Evolutionary conservation across 2,329 filamentous ascomycete genomes (phyloP), one percentile per base, ranked within the genome.

Genomic region (Cladophialophora chaetospira): DNA sequence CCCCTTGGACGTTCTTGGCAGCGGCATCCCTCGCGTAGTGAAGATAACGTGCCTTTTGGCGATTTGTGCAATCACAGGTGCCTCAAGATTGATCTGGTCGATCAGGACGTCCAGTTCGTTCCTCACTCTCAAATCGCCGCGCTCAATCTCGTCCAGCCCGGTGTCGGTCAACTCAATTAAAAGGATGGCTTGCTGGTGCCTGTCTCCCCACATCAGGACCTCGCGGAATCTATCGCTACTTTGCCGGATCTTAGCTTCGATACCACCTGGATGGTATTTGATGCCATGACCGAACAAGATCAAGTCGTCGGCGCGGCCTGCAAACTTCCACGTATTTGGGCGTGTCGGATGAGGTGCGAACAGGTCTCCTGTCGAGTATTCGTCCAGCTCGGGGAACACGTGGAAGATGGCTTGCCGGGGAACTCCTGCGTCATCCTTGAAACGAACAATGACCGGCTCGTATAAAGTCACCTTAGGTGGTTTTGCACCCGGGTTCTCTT

Each of bases 221-320:
- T 40, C 47, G 17, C n/a, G 47, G 47, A 50, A 15, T 29, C 19
- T 8, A 25, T 19, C 21, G 23, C 40, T 31, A 33, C 19, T 19
- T 15, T 50, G 47, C n/a, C 17, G 31, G 9, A 50, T 50, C 5
- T 21, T 36, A 13, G 21, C 31, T 33, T 50, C 47, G 4, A 50
- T 29, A 1, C 47, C 47, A 5, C 31, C 47, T 3, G 47, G 47
- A 19, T 29, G 47, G 19, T 25, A 50, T 21, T 40, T 50, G 47
- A 50, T 50, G 33, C 47, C 47, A 21, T 50, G 47, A 10, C 21
- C 47, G 8, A 50, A 50, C n/a, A 50, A 23, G 33, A 50, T 50
- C 19, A 50, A 8, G 33, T 50, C 47, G 3, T 50, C 47, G 5
- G 35, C 21, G 5, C 47, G 47, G 6, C 47, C 47, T 10, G 47